phyloP scores from a whole-genome alignment of 305 asterid genomes.

The Salvia sclarea region DNA sequence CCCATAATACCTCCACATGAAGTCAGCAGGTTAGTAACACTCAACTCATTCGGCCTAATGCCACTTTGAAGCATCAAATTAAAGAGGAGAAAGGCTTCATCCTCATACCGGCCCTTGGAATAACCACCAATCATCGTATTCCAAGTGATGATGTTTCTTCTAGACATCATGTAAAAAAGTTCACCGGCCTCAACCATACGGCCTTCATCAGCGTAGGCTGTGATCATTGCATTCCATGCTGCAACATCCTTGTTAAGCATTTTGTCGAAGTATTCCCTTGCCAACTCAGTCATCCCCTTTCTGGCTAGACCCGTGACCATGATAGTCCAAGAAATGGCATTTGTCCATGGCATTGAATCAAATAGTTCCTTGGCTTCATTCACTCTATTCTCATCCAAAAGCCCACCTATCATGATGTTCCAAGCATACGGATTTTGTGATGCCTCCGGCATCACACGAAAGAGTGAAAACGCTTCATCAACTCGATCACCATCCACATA shows the following conservation, averaged over 20 bases:
- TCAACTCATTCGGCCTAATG: slow-evolving; percentile 51
- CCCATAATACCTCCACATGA: slow-evolving; percentile 52
- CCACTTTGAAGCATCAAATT: slow-evolving; percentile 49
- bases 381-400: slow-evolving; percentile 50
- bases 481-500: slow-evolving; percentile 51
- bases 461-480: slow-evolving; percentile 62
- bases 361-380: slow-evolving; percentile 55
- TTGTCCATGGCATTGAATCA: slow-evolving; percentile 55
- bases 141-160: slow-evolving; percentile 52
- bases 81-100: slow-evolving; percentile 52
- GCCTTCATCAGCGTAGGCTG: slow-evolving; percentile 61
- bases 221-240: slow-evolving; percentile 90
- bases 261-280: slow-evolving; percentile 65
- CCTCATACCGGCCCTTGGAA: slow-evolving; percentile 46
- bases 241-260: slow-evolving; percentile 71
- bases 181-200: slow-evolving; percentile 52
- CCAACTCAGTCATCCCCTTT: slow-evolving; percentile 55
- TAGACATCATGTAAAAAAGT: slow-evolving; percentile 50
- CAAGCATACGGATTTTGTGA: slow-evolving; percentile 68
- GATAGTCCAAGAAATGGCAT: slow-evolving; percentile 73
- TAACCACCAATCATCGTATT: slow-evolving; percentile 64
- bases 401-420: slow-evolving; percentile 62
- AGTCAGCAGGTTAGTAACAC: slow-evolving; percentile 63
- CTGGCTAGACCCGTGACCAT: slow-evolving; percentile 73
- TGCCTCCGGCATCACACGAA: slow-evolving; percentile 59